These are phyloP conservation scores for Corylus americana DNA, from an alignment of 306 rosid species.

Conservation along the genomic window DNA sequence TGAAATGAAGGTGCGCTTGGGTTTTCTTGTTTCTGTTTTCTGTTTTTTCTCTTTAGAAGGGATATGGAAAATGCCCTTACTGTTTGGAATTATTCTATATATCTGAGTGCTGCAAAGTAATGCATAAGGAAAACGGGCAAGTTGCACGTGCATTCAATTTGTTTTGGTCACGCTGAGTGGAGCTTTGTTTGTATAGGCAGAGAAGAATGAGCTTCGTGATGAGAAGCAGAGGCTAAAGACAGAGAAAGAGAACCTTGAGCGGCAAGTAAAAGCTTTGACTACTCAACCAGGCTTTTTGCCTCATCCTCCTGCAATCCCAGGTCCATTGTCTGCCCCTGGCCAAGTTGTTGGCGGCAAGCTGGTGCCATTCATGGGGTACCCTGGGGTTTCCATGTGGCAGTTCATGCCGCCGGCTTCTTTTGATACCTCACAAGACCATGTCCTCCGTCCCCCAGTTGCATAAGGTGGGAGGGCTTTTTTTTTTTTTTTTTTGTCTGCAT, in stretches of 20 bases:
- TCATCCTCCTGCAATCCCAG: conserved; percentile 50
- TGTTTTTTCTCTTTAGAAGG: neutral
- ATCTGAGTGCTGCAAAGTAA: neutral
- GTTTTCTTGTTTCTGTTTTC: conserved; percentile 5
- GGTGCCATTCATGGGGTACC: conserved; percentile 81
- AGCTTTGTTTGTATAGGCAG: conserved; percentile 50
- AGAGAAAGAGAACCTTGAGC: conserved; percentile 73
- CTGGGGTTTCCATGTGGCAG: conserved; percentile 95
- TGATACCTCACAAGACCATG: conserved; percentile 89
- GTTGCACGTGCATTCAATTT: neutral
- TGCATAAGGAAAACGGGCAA: neutral
- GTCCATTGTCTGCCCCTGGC: conserved; percentile 49
- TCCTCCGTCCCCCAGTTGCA: conserved; percentile 94
- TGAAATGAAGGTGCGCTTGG: conserved; percentile 68
- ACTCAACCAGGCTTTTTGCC: conserved; percentile 57
- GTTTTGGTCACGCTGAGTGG: conserved; percentile 5
- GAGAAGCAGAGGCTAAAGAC: conserved; percentile 89
- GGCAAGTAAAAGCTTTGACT: conserved; percentile 46
- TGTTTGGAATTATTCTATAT: neutral
- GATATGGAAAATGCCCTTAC: neutral
- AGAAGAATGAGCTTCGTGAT: conserved; percentile 91
- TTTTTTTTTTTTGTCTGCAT: neutral
- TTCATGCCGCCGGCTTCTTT: conserved; percentile 76
- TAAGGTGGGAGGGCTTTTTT: conserved; percentile 32
- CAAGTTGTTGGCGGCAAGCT: conserved; percentile 65